phyloP scores from a whole-genome alignment of 805 yeast species.

The Blastobotrys americana region DNA sequence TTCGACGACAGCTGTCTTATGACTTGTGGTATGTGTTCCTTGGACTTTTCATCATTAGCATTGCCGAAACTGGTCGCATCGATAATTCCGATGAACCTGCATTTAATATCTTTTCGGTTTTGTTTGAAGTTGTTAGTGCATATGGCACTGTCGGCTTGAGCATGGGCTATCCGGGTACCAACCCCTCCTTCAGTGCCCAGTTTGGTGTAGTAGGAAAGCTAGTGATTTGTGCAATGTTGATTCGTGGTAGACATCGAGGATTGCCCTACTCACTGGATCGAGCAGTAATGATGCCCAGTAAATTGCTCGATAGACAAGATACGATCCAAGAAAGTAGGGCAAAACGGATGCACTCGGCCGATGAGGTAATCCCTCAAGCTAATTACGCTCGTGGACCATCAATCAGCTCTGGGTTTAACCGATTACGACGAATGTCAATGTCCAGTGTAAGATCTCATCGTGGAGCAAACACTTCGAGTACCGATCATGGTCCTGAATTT shows the following conservation, averaged over 20 bases:
- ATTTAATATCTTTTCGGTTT: conserved; percentile 61
- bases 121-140: conserved; percentile 89
- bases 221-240: conserved; percentile 80
- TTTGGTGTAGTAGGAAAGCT: conserved; percentile 71
- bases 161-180: conserved; percentile 64
- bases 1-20: conserved; percentile 84
- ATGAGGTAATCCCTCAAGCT: background rate
- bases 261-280: conserved; percentile 89
- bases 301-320: conserved; percentile 32
- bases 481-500: too few species aligned
- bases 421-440: background rate
- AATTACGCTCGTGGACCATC: background rate
- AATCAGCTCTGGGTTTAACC: background rate
- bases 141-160: conserved; percentile 96
- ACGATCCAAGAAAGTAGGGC: conserved; percentile 15
- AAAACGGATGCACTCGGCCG: background rate
- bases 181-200: conserved; percentile 65
- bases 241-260: conserved; percentile 95
- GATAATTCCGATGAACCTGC: conserved; percentile 36
- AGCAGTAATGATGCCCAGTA: conserved; percentile 81
- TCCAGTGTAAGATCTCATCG: background rate
- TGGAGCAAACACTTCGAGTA: background rate
- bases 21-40: conserved; percentile 91
- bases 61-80: conserved; percentile 69
- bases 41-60: conserved; percentile 78